Percentiles rank a stretch among this genome's conserved stretches.
Evolutionary conservation across 768 basidiomycete genomes (phyloP).

Genomic region (Candolleomyces eurysporus): DNA sequence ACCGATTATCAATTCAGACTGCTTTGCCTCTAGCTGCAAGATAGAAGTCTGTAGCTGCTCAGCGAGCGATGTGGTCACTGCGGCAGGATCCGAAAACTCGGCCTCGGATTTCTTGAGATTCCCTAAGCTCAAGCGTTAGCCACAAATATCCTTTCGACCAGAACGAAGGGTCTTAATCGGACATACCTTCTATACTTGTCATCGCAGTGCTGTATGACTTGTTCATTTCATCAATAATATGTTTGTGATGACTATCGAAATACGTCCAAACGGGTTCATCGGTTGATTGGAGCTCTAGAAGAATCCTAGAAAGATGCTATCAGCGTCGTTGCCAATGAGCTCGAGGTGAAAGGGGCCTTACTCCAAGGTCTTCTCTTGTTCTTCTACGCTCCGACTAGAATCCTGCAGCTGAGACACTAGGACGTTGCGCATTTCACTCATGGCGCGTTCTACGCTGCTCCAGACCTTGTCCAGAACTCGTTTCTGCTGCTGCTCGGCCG

Average conservation of each 20-base stretch:
- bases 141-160: background rate
- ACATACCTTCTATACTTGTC: constrained; percentile 52
- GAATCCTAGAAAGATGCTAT: constrained; percentile 51
- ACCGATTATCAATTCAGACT: constrained; percentile 64
- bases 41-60: constrained; percentile 62
- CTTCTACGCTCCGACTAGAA: constrained; percentile 75
- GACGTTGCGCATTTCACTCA: constrained; percentile 83
- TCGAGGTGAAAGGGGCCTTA: constrained; percentile 32
- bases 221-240: constrained; percentile 79
- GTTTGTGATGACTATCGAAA: constrained; percentile 89
- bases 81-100: constrained; percentile 33
- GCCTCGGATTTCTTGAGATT: constrained; percentile 41
- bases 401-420: constrained; percentile 82
- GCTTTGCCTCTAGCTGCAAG: constrained; percentile 58
- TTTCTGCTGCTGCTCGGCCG: constrained; percentile 76
- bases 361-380: constrained; percentile 98
- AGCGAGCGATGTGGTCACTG: constrained; percentile 43
- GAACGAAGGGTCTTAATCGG: constrained; percentile 9
- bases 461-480: constrained; percentile 96
- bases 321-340: background rate
- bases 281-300: constrained; percentile 79
- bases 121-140: constrained; percentile 30
- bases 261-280: constrained; percentile 96
- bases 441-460: constrained; percentile 91
- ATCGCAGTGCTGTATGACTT: constrained; percentile 53